Evolutionary conservation across 176 grass and related monocot genomes (phyloP), one percentile per base, ranked within the genome.

Genomic region (Oryza rufipogon): DNA sequence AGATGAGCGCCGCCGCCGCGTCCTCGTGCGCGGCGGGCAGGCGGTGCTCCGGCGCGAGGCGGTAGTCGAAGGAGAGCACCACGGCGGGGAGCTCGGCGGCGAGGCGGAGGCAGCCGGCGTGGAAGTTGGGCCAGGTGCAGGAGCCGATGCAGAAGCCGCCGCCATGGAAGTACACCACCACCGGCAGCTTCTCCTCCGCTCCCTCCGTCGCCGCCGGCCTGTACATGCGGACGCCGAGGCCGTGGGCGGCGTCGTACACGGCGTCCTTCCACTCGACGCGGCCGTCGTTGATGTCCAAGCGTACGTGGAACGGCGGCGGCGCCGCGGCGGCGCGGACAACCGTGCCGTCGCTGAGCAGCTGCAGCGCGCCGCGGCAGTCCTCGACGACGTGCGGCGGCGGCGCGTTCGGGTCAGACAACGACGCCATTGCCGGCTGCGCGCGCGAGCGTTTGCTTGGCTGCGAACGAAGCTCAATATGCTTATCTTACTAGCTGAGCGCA

Each of bases 21-120:
- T 93, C 91, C 20, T 90, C 68, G 45, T 85, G 46, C 22, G 88
- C 88, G 17, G 83, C 89, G 4, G 92, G 92, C 14, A 94, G 86
- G 10, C 89, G 92, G 79, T 94, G 83, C 83, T 91, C 92, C 13
- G 92, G 92, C 16, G 92, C 86, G 67, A 94, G 89, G 69, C 86
- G 86, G 83, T 94, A 94, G 83, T 91, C 92, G 17, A 86, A 84
- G 45, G 91, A 80, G 76, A 90, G 68, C 73, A 92, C 75, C 36
- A 90, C 1, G 22, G 77, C 91, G 17, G 66, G 66, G 54, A 92
- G 81, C 44, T 87, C 80, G 66, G 77, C 64, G 74, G 91, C 87
- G 84, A 87, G 88, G 70, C 87, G 87, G 81, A 72, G 67, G 71
- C 87, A 92, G 39, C 58, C 34, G 64, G 85, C 78, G 17, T 92